Conservation (phyloP, 2,329 filamentous ascomycete species). For the Diaporthe sp. region DNA sequence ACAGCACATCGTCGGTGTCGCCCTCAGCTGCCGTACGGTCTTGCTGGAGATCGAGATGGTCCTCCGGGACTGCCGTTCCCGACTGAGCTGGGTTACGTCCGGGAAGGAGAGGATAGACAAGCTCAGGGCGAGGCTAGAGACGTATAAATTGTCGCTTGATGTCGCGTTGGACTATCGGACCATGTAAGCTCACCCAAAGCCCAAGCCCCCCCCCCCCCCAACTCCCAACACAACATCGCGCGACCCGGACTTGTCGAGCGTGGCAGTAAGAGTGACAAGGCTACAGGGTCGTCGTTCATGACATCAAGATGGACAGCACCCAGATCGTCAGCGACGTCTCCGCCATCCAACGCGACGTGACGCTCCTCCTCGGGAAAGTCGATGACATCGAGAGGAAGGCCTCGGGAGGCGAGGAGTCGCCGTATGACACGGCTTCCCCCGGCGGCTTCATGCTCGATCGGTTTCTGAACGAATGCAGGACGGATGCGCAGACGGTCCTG, state of each 20-base stretch:
- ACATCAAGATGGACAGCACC: constrained; percentile 28
- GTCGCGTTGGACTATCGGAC: constrained; percentile 15
- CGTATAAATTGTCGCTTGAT: background rate
- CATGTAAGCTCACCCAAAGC: background rate
- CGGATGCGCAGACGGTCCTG: constrained; percentile 24
- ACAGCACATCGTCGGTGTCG: constrained; percentile 6
- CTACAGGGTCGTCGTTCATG: background rate
- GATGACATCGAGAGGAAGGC: background rate
- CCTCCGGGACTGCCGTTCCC: background rate
- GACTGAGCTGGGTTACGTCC: background rate
- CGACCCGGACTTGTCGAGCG: too few relatives aligned
- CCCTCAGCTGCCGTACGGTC: background rate
- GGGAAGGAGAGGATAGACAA: background rate
- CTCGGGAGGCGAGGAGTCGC: background rate
- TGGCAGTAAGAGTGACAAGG: background rate
- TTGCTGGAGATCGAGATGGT: background rate
- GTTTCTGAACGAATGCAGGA: constrained; percentile 5
- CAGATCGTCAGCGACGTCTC: background rate
- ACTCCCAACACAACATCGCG: too few relatives aligned
- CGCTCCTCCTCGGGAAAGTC: constrained; percentile 1
- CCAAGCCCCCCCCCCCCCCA: too few relatives aligned
- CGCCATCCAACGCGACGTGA: constrained; percentile 1
- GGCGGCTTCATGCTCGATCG: constrained; percentile 9
- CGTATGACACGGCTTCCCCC: background rate
- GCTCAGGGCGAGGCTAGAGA: constrained; percentile 15